These are phyloP conservation scores for Fraxinus anomala DNA, from an alignment of 257 asterid species.

Conservation along the genomic window DNA sequence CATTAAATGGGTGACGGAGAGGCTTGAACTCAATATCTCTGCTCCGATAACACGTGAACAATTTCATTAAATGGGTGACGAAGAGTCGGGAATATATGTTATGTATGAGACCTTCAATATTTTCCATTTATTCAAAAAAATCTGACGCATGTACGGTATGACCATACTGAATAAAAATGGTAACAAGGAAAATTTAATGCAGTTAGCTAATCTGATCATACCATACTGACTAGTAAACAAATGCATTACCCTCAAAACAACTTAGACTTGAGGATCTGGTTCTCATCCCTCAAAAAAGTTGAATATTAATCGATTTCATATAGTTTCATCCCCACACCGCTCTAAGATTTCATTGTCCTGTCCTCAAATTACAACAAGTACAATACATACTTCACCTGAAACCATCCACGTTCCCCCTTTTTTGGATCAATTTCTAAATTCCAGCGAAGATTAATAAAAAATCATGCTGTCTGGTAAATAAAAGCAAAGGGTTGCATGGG, in stretches of 20 bases:
- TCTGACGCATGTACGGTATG: neutral
- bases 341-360: neutral
- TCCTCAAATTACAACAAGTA: neutral
- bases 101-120: neutral
- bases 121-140: neutral
- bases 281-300: neutral
- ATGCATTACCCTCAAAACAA: neutral
- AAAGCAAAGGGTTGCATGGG: neutral
- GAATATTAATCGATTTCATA: neutral
- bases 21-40: neutral
- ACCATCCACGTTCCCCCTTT: neutral
- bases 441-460: neutral
- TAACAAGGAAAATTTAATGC: neutral
- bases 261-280: constrained; percentile 1
- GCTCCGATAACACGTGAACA: neutral
- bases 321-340: neutral
- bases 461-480: neutral
- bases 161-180: neutral
- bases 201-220: constrained; percentile 1
- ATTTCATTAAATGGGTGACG: neutral
- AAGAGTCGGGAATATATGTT: neutral
- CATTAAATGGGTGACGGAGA: neutral
- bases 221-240: neutral
- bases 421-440: neutral
- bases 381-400: neutral